These are phyloP conservation scores for Phytopythium boreale DNA, from an alignment of 352 stramenopile species.

Conservation along the genomic window DNA sequence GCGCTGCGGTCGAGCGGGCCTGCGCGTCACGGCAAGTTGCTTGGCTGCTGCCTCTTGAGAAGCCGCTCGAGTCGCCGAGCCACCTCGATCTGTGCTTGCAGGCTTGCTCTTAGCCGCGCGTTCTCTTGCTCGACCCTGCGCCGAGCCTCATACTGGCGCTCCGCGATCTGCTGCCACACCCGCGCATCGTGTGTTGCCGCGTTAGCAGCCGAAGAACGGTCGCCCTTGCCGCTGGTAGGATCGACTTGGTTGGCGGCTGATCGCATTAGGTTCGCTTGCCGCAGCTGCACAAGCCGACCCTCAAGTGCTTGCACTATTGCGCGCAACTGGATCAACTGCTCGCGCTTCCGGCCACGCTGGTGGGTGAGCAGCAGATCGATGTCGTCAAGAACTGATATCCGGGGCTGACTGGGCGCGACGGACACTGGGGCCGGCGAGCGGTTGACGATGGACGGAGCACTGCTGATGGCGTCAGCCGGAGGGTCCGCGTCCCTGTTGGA, in stretches of 20 bases:
- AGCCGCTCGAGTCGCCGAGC: slow-evolving; percentile 4
- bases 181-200: background rate
- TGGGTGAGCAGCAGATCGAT: slow-evolving; percentile 7
- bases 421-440: background rate
- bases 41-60: slow-evolving; percentile 5
- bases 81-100: slow-evolving; percentile 9
- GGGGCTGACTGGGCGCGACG: background rate
- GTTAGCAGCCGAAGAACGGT: background rate
- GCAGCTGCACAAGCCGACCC: slow-evolving; percentile 8
- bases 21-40: slow-evolving; percentile 1
- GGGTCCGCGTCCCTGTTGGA: background rate
- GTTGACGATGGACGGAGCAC: background rate
- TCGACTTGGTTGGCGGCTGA: background rate
- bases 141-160: slow-evolving; percentile 9
- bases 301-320: slow-evolving; percentile 17
- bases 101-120: slow-evolving; percentile 3
- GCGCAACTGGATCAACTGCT: slow-evolving; percentile 23
- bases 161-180: slow-evolving; percentile 7
- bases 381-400: background rate
- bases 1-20: background rate
- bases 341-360: slow-evolving; percentile 17
- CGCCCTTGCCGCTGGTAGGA: background rate
- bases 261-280: background rate
- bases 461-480: no score
- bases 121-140: slow-evolving; percentile 8